A percentile compares a stretch with the other conserved stretches of the same genome.
These are phyloP conservation scores for Phytophthora cryptogea DNA, from an alignment of 352 stramenopile species.

Conservation along the genomic window DNA sequence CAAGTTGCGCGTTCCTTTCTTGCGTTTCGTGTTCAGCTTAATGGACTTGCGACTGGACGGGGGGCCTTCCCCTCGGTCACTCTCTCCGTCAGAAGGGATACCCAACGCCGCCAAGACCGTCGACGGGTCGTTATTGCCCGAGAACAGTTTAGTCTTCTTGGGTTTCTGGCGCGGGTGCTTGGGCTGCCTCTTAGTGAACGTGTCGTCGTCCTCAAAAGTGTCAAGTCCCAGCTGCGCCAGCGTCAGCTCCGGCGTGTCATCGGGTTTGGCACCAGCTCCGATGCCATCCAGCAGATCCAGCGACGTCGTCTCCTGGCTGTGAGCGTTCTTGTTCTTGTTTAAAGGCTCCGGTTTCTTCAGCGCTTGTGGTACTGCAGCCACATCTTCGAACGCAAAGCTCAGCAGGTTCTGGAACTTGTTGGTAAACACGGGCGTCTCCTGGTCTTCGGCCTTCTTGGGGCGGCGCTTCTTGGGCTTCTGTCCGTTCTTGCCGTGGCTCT, in stretches of 20 bases:
- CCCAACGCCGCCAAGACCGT: constrained; percentile 38
- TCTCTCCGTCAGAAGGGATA: constrained; percentile 33
- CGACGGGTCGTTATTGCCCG: constrained; percentile 31
- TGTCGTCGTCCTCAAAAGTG: constrained; percentile 22
- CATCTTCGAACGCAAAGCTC: constrained; percentile 70
- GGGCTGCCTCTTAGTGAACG: constrained; percentile 42
- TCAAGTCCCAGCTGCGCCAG: constrained; percentile 60
- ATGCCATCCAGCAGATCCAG: constrained; percentile 34
- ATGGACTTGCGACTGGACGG: constrained; percentile 48
- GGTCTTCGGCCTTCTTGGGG: constrained; percentile 8
- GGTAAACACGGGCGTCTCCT: constrained; percentile 59
- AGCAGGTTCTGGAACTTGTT: constrained; percentile 88
- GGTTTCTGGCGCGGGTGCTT: constrained; percentile 39
- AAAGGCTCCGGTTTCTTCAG: too few species aligned
- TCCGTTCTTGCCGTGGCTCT: background rate
- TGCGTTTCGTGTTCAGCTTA: constrained; percentile 71
- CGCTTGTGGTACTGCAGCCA: constrained; percentile 15
- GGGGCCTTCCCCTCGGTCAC: constrained; percentile 7
- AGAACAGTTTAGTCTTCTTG: constrained; percentile 49
- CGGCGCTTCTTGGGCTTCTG: constrained; percentile 28
- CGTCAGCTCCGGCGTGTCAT: constrained; percentile 37
- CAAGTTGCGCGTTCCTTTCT: constrained; percentile 71
- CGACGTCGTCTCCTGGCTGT: constrained; percentile 4
- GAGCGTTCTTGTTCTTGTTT: background rate
- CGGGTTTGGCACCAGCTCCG: constrained; percentile 18